A percentile compares a stretch with the other conserved stretches of the same genome.
Evolutionary conservation across 2,329 filamentous ascomycete species (phyloP).

Genomic region (Tolypocladium endophyticum): DNA sequence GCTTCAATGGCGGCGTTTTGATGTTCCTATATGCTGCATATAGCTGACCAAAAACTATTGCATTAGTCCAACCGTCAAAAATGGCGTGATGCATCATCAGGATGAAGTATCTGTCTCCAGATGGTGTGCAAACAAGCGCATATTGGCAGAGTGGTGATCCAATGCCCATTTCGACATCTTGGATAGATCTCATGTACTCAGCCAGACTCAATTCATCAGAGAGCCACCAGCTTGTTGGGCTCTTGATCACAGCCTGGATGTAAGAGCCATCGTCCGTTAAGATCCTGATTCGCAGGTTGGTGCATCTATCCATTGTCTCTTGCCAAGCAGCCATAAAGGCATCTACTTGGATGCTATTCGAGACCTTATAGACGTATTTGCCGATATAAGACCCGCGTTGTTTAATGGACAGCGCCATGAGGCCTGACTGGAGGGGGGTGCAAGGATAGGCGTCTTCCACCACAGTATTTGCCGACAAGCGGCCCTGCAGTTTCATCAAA

Average conservation of each 20-base stretch:
- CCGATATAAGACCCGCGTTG: conserved; percentile 22
- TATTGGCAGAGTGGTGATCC: neutral
- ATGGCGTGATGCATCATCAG: conserved; percentile 15
- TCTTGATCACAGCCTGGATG: conserved; percentile 3
- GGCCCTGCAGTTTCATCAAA: neutral
- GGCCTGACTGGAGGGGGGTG: conserved; percentile 26
- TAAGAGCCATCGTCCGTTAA: neutral
- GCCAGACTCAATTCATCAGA: no score
- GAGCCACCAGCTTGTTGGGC: neutral
- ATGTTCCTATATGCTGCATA: conserved; percentile 1
- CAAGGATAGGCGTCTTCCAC: conserved; percentile 26
- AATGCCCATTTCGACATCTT: neutral
- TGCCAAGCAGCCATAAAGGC: conserved; percentile 18
- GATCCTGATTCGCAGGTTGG: conserved; percentile 7
- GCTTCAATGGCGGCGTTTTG: neutral
- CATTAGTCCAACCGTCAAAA: conserved; percentile 15
- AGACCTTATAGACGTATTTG: conserved; percentile 11
- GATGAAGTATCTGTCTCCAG: conserved; percentile 6
- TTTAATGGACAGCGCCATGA: conserved; percentile 22
- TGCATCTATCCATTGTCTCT: neutral
- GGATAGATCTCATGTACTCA: neutral
- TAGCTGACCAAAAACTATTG: conserved; percentile 1
- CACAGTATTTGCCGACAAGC: neutral
- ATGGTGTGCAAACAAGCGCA: neutral
- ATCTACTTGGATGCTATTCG: conserved; percentile 8